Evolutionary conservation across 371 early-diverging fungal genomes (phyloP).

Genomic region (Mortierella sp.): DNA sequence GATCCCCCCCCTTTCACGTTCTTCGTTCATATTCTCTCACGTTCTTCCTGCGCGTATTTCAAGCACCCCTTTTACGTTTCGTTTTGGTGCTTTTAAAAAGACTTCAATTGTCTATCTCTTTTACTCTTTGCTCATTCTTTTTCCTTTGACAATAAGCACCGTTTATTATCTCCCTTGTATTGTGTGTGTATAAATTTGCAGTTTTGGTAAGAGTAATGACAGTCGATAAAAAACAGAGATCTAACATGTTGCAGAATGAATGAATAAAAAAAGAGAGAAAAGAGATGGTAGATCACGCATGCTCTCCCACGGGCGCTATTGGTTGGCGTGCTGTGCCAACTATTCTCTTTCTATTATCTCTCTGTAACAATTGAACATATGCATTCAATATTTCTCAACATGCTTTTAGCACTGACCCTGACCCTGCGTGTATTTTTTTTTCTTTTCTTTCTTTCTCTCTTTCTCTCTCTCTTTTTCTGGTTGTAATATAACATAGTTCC

Average conservation of each 20-base stretch:
- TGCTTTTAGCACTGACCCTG: conserved; percentile 9
- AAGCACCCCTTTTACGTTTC: no score
- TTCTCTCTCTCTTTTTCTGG: background rate
- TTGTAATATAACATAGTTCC: background rate
- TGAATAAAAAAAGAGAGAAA: background rate
- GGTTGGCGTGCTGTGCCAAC: conserved; percentile 4
- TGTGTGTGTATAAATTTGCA: background rate
- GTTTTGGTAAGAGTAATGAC: conserved; percentile 15
- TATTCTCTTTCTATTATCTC: background rate
- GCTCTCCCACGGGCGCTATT: conserved; percentile 50
- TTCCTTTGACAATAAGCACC: background rate
- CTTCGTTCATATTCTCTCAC: no score
- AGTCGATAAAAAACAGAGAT: background rate
- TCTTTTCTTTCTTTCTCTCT: background rate
- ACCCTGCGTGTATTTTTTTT: background rate
- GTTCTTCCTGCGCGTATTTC: no score
- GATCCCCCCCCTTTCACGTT: no score
- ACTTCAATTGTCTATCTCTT: background rate
- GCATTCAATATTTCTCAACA: background rate
- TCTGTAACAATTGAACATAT: background rate
- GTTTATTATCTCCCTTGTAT: no score
- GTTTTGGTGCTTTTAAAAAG: no score
- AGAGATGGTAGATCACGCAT: conserved; percentile 10
- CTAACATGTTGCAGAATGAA: background rate
- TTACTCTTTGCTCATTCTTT: background rate